Evolutionary conservation across 495 filamentous ascomycete genomes (phyloP), one percentile per base, ranked within the genome.

Genomic region (Hypoxylon lienhwacheense): DNA sequence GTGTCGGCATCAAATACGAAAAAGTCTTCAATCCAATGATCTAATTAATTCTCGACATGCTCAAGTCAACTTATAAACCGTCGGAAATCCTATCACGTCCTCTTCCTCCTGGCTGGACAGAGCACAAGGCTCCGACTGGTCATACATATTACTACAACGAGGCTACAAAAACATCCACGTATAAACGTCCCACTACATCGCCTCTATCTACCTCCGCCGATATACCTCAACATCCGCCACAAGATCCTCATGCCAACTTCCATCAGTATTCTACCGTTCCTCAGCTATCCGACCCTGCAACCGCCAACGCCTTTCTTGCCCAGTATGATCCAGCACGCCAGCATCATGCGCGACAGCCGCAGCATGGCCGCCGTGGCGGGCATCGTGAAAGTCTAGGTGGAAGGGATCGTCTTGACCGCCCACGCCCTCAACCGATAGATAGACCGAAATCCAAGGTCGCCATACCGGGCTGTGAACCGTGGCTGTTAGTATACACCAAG

Each of bases 401-500:
- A 34, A 73, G 77, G 24, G 78, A 78, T 20, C 41, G 41, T 12
- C 12, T n/a, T 26, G 79, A 79, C 33, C 78, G 81, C 7, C 80
- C 83, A 24, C 77, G 78, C 29, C 78, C 78, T 5, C 82, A 88
- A 39, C 85, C 85, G 5, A 71, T 73, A 46, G 93, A 98, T 70
- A 80, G 88, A 51, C 92, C 93, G 12, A 91, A 85, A 70, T 84
- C 82, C 19, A 92, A 88, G 67, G 78, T 88, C 53, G 55, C 75
- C 15, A 90, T 98, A 43, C 89, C 89, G 2, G 85, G 85, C 20
- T 88, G 84, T 65, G 83, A 84, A 36, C 89, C 90, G n/a, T 98
- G 93, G 93, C 68, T 96, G 5, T 76, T 98, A 2, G 90, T 98
- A 20, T 88, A 88, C 62, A 98, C 93, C 4, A 96, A 89, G 61